Conservation (phyloP, 2,329 filamentous ascomycete genomes). For the Fusarium denticulatum region DNA sequence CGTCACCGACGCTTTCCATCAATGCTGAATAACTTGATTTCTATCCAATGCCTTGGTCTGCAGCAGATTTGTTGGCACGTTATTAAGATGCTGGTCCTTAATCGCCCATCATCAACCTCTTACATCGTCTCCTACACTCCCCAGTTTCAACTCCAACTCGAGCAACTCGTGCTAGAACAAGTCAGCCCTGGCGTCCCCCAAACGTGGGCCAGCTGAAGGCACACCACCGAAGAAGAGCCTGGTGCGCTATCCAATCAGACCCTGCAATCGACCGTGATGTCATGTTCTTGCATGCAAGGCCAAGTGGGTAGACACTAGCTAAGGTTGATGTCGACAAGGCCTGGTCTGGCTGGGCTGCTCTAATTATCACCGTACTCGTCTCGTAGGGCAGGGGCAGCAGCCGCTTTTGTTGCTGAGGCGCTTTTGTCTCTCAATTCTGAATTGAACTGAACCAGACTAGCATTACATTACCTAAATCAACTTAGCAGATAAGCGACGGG, state of each 20-base stretch:
- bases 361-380: neutral
- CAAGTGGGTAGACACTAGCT: slow-evolving; percentile 11
- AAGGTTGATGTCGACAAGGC: neutral
- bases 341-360: slow-evolving; percentile 15
- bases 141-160: slow-evolving; percentile 25
- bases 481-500: slow-evolving; percentile 31
- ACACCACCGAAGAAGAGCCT: slow-evolving; percentile 40
- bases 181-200: slow-evolving; percentile 34
- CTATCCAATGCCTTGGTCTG: slow-evolving; percentile 26
- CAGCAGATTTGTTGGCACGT: slow-evolving; percentile 26
- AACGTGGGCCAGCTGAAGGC: slow-evolving; percentile 37
- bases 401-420: slow-evolving; percentile 22
- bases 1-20: slow-evolving; percentile 3
- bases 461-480: slow-evolving; percentile 17
- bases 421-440: slow-evolving; percentile 10
- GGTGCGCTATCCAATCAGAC: slow-evolving; percentile 25
- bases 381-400: slow-evolving; percentile 21
- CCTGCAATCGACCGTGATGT: slow-evolving; percentile 27
- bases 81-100: slow-evolving; percentile 36
- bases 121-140: slow-evolving; percentile 22
- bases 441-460: slow-evolving; percentile 1
- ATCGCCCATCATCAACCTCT: slow-evolving; percentile 30
- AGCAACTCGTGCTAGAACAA: slow-evolving; percentile 21
- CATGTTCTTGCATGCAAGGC: slow-evolving; percentile 26
- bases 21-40: slow-evolving; percentile 9